Evolutionary conservation across 148 eudicot species (phyloP).

Genomic region (Rhododendron ferrugineum): DNA sequence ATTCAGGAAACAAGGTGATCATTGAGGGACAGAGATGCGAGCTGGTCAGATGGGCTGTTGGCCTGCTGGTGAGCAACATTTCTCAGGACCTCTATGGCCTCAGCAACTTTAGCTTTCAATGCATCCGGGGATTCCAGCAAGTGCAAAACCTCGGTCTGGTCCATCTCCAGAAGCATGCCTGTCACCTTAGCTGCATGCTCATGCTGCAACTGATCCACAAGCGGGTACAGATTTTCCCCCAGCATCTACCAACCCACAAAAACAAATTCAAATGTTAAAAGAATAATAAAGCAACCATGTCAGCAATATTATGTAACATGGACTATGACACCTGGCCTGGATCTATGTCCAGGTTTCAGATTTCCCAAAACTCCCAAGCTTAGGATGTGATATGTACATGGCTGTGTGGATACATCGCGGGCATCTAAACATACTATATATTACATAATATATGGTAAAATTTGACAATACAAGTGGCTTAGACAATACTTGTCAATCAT

Average conservation of each 20-base stretch:
- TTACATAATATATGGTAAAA: not conserved
- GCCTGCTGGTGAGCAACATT: conserved; percentile 62
- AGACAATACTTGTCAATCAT: not conserved
- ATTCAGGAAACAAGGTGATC: conserved; percentile 51
- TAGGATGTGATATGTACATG: not conserved
- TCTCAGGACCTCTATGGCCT: conserved; percentile 84
- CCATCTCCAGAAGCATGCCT: conserved; percentile 91
- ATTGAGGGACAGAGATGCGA: conserved; percentile 57
- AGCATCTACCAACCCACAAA: conserved; percentile 48
- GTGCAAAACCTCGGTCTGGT: conserved; percentile 77
- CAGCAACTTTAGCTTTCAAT: conserved; percentile 70
- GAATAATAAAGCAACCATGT: not conserved
- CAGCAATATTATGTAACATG: not conserved
- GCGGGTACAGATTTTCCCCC: conserved; percentile 77
- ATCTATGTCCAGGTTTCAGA: not conserved
- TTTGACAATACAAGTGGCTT: not conserved
- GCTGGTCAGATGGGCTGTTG: conserved; percentile 51
- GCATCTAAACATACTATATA: not conserved
- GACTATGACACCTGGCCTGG: not conserved
- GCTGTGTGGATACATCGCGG: not conserved
- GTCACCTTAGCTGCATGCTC: conserved; percentile 89
- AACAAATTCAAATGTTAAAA: not conserved
- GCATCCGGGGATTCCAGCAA: conserved; percentile 88
- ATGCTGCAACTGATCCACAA: conserved; percentile 78
- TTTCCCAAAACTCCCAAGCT: not conserved